Base-by-base conservation (phyloP, 2,329 filamentous ascomycete species). In the Aschersonia sp. region DNA sequence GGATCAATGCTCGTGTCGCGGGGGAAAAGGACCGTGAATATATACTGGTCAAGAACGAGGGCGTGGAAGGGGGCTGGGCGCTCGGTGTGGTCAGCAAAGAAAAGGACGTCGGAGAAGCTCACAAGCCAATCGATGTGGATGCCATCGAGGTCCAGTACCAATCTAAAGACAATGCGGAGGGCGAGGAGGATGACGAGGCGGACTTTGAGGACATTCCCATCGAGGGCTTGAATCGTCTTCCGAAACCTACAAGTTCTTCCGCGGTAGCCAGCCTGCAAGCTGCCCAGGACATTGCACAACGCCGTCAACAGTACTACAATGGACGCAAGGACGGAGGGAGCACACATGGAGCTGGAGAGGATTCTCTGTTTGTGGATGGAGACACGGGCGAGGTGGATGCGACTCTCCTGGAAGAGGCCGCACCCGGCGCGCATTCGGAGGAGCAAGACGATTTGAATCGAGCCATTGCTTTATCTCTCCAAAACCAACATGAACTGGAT, bases 191-290 rank as follows among this genome's bases (percentile, higher is more conserved):
- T 2, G 85, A 87, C 6, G 49, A 84, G 0, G 83, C 82, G 5
- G 85, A 87, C 8, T 95, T 95, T 56, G 89, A 95, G 60, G 89
- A 95, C 62, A 83, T 95, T 4, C 88, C 89, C 0, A 89, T 95
- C 44, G 86, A 92, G 61, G 89, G 89, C 0, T 59, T 95, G 10
- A 95, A 95, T 56, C 74, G 88, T 45, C 66, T 95, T 12, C 87
- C 88, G 0, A 90, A 82, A 44, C 49, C 56, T 44, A 49, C 29
- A 55, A 7, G 49, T 49, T n/a, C 51, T 22, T 51, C 51, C n/a
- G 49, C 49, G n/a, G 29, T 49, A 10, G 52, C 51, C n/a, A 58
- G 55, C 41, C 43, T 54, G 30, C 53, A 60, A 46, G 54, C 55
- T 37, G 55, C 58, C 10, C 59, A 54, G 30, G 52, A 55, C n/a